Evolutionary conservation across 192 early-diverging fungal species (phyloP).

Genomic region (Physocladia obscura): DNA sequence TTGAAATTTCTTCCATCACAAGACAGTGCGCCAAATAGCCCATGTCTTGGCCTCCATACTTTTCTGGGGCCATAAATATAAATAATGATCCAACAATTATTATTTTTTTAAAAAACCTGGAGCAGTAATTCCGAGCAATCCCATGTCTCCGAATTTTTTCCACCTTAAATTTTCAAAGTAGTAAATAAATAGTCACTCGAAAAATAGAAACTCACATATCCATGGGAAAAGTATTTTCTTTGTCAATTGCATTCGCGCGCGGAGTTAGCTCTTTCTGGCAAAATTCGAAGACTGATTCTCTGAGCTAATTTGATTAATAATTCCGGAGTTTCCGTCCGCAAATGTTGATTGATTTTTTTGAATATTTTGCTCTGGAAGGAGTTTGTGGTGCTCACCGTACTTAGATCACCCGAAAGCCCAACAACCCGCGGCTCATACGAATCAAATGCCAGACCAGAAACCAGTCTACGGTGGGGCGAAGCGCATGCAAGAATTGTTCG

Average conservation of each 20-base stretch:
- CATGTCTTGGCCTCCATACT: conserved; percentile 85
- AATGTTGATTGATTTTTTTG: no score
- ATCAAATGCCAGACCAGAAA: conserved; percentile 36
- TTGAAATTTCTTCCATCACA: conserved; percentile 90
- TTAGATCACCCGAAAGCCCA: conserved; percentile 74
- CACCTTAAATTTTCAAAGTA: conserved; percentile 65
- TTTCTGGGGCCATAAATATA: conserved; percentile 40
- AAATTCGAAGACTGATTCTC: conserved; percentile 72
- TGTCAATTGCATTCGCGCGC: conserved; percentile 79
- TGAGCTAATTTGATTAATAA: no score
- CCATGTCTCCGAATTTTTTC: conserved; percentile 96
- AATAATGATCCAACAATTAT: no score
- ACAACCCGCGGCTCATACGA: conserved; percentile 76
- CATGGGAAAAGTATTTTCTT: conserved; percentile 84
- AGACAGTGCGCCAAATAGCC: conserved; percentile 89
- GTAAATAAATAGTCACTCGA: not conserved
- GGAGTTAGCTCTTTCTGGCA: conserved; percentile 79
- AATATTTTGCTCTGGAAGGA: no score
- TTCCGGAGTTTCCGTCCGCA: no score
- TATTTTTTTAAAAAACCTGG: conserved; percentile 50
- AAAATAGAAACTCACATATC: conserved; percentile 17
- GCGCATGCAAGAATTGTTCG: no score
- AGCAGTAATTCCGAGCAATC: conserved; percentile 87
- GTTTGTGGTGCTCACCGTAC: conserved; percentile 36
- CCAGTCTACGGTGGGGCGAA: no score